Evolutionary conservation across 495 filamentous ascomycete species (phyloP).

Genomic region (Copromyces sp.): DNA sequence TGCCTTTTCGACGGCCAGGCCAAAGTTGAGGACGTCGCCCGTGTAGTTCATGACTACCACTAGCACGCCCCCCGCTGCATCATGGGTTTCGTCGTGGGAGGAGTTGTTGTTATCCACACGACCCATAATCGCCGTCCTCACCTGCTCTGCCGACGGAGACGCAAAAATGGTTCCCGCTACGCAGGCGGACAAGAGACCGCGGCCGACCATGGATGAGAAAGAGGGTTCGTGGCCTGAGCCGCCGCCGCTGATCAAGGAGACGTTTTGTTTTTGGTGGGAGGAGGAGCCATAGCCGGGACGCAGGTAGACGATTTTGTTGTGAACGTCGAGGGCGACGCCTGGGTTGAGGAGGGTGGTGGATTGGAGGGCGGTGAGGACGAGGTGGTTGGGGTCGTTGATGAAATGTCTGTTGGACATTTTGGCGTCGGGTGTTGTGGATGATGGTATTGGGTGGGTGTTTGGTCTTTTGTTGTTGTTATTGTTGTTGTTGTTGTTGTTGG

Average conservation of each 20-base stretch:
- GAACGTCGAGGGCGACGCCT: slow-evolving; percentile 62
- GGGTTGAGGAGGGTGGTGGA: slow-evolving; percentile 79
- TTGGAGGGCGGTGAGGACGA: slow-evolving; percentile 69
- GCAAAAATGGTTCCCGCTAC: slow-evolving; percentile 94
- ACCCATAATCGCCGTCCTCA: slow-evolving; percentile 63
- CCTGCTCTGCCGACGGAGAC: slow-evolving; percentile 75
- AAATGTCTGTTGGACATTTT: slow-evolving; percentile 74
- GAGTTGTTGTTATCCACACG: slow-evolving; percentile 50
- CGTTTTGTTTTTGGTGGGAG: slow-evolving; percentile 32
- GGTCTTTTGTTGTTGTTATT: not conserved
- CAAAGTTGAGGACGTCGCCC: slow-evolving; percentile 90
- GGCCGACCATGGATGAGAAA: slow-evolving; percentile 59
- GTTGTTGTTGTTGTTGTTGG: not conserved
- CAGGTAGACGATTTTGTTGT: slow-evolving; percentile 81
- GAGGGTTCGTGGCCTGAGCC: slow-evolving; percentile 90
- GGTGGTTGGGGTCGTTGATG: slow-evolving; percentile 71
- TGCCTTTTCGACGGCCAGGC: slow-evolving; percentile 88
- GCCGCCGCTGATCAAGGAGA: slow-evolving; percentile 81
- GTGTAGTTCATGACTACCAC: slow-evolving; percentile 61
- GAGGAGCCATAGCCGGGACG: slow-evolving; percentile 35
- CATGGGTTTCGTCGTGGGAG: not conserved
- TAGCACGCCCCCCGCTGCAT: slow-evolving; percentile 47
- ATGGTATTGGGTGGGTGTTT: not conserved
- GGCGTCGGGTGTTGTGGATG: not conserved
- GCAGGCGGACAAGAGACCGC: slow-evolving; percentile 71